These are phyloP conservation scores for Lactifluus echinatus DNA, from an alignment of 768 basidiomycete genomes.

Conservation along the genomic window DNA sequence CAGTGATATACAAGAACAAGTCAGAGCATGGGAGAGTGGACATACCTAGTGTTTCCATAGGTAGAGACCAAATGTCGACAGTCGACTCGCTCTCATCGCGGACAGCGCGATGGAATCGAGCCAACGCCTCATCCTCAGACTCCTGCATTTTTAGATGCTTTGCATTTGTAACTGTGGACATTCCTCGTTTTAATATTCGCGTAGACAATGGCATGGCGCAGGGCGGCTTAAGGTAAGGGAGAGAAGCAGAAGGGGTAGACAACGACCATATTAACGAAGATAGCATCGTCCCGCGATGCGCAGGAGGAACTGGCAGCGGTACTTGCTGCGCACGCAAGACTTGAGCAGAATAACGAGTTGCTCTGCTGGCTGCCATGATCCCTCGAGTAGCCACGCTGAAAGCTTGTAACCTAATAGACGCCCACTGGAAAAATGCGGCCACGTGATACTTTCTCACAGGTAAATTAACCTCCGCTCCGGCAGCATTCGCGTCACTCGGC, in stretches of 20 bases:
- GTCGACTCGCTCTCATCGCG: background rate
- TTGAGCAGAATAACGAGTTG: constrained; percentile 4
- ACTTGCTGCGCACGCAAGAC: constrained; percentile 1
- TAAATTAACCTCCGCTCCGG: background rate
- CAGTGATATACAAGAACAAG: background rate
- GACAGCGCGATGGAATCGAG: constrained; percentile 11
- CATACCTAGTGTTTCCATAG: constrained; percentile 16
- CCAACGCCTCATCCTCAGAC: constrained; percentile 6
- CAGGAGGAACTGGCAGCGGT: constrained; percentile 4
- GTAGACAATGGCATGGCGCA: constrained; percentile 1
- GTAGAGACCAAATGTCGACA: constrained; percentile 14
- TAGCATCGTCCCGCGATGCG: constrained; percentile 15
- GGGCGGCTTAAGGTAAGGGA: constrained; percentile 3
- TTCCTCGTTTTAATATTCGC: constrained; percentile 11
- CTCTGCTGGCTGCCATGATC: constrained; percentile 10
- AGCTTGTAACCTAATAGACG: background rate
- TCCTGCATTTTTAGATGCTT: background rate
- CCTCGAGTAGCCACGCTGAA: background rate
- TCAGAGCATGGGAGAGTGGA: background rate
- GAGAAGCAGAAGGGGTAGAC: constrained; percentile 14
- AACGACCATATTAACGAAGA: constrained; percentile 22
- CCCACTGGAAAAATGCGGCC: background rate
- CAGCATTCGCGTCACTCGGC: constrained; percentile 1
- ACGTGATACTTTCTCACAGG: constrained; percentile 10
- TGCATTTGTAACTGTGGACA: constrained; percentile 5